Evolutionary conservation across 305 asterid species (phyloP).

Genomic region (Plantago coronopus): DNA sequence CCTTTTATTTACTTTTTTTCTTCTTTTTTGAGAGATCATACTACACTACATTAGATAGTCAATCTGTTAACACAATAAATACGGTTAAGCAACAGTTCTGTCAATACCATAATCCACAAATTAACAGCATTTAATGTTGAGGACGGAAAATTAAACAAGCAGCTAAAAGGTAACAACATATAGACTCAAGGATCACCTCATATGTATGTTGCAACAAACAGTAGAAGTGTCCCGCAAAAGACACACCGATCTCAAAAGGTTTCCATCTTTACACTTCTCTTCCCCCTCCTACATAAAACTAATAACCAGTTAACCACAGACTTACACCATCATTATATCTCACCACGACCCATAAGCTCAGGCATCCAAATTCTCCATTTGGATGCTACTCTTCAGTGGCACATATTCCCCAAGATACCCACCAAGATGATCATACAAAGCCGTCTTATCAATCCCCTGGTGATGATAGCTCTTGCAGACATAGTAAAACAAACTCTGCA

Average conservation of each 20-base stretch:
- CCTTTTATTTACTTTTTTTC: no score
- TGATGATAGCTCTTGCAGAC: slow-evolving; percentile 91
- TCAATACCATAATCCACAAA: background rate
- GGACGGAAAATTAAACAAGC: background rate
- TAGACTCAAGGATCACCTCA: slow-evolving; percentile 25
- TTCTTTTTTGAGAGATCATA: no score
- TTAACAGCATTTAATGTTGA: slow-evolving; percentile 5
- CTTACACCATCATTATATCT: slow-evolving; percentile 20
- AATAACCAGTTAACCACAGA: slow-evolving; percentile 21
- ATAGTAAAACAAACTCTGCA: slow-evolving; percentile 89
- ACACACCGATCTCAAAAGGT: slow-evolving; percentile 14
- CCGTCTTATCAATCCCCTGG: slow-evolving; percentile 79
- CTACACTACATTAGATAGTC: no score
- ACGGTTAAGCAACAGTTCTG: background rate
- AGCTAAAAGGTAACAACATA: slow-evolving; percentile 8
- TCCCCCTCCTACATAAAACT: slow-evolving; percentile 12
- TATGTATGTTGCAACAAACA: slow-evolving; percentile 24
- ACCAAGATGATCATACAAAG: slow-evolving; percentile 82
- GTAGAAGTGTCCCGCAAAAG: slow-evolving; percentile 23
- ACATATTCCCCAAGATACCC: slow-evolving; percentile 93
- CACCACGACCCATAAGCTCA: slow-evolving; percentile 19
- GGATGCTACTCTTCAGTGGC: slow-evolving; percentile 87
- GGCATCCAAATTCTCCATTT: slow-evolving; percentile 64
- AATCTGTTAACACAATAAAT: no score
- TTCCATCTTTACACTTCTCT: slow-evolving; percentile 22